Percentiles rank a stretch among this genome's conserved stretches.
Evolutionary conservation across 2,329 filamentous ascomycete genomes (phyloP).

Genomic region (Alternaria triticina): DNA sequence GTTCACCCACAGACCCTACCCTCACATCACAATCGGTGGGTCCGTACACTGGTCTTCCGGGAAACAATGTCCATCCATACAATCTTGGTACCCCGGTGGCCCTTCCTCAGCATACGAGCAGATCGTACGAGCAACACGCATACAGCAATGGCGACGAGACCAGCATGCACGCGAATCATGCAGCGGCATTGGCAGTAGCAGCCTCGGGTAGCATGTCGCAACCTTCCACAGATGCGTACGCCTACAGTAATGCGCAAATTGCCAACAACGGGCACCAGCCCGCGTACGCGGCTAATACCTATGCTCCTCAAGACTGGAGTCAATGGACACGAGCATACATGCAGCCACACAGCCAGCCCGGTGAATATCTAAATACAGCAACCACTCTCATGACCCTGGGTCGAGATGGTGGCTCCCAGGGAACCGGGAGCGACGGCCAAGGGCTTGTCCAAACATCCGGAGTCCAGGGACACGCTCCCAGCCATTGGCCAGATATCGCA

Average conservation of each 20-base stretch:
- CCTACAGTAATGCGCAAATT: constrained; percentile 31
- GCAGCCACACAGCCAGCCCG: constrained; percentile 31
- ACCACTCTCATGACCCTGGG: constrained; percentile 49
- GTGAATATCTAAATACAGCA: constrained; percentile 48
- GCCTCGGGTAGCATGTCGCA: constrained; percentile 29
- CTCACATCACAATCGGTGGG: constrained; percentile 24
- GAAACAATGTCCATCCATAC: constrained; percentile 30
- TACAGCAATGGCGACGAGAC: constrained; percentile 35
- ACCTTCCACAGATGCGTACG: constrained; percentile 29
- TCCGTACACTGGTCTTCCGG: constrained; percentile 27
- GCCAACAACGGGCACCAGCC: constrained; percentile 24
- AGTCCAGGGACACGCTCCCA: constrained; percentile 27
- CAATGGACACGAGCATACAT: constrained; percentile 45
- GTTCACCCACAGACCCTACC: constrained; percentile 25
- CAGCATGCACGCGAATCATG: constrained; percentile 39
- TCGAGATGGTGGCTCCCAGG: constrained; percentile 34
- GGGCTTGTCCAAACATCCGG: constrained; percentile 28
- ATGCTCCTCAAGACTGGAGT: constrained; percentile 42
- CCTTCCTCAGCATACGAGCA: constrained; percentile 28
- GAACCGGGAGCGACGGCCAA: constrained; percentile 22
- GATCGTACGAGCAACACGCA: constrained; percentile 34
- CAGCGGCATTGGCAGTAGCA: constrained; percentile 37
- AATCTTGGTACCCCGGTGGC: constrained; percentile 29
- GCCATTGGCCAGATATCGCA: constrained; percentile 41
- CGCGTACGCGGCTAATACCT: constrained; percentile 34